A percentile compares a stretch with the other conserved stretches of the same genome.
phyloP scores from a whole-genome alignment of 352 stramenopile genomes.

The Phytophthora pini region DNA sequence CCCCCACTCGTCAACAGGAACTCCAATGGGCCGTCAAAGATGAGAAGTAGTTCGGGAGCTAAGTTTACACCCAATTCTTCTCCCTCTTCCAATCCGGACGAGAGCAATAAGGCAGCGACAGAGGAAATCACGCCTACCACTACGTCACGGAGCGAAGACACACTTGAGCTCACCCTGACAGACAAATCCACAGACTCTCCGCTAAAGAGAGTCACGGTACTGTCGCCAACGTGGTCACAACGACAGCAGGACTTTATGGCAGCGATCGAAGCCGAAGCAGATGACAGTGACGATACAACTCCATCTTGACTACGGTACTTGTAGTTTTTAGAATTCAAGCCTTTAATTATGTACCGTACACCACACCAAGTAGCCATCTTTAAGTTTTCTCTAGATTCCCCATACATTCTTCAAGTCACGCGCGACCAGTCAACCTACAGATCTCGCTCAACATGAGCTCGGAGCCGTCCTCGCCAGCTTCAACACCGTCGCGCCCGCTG shows the following conservation, averaged over 20 bases:
- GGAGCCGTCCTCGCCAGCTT: conserved; percentile 14
- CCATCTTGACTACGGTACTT: background rate
- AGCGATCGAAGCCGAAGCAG: conserved; percentile 22
- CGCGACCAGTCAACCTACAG: conserved; percentile 10
- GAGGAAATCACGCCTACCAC: conserved; percentile 3
- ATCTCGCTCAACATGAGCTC: conserved; percentile 15
- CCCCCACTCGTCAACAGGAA: conserved; percentile 4
- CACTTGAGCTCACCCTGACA: conserved; percentile 1
- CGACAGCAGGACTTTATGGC: conserved; percentile 27
- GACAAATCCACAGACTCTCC: background rate
- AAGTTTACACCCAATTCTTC: background rate
- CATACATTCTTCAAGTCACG: conserved; percentile 14
- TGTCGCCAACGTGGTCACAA: conserved; percentile 18
- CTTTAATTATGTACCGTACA: background rate
- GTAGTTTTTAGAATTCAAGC: background rate
- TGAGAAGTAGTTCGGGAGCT: background rate
- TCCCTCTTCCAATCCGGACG: background rate
- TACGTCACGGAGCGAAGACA: conserved; percentile 5
- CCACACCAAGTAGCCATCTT: background rate
- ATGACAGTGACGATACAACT: conserved; percentile 1
- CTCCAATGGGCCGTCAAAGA: background rate
- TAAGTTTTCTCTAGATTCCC: conserved; percentile 12
- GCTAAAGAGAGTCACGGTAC: background rate
- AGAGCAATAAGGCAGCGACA: background rate
- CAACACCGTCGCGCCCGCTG: conserved; percentile 5